phyloP scores from a whole-genome alignment of 139 green algal genomes.

The Nannochloris sp. region DNA sequence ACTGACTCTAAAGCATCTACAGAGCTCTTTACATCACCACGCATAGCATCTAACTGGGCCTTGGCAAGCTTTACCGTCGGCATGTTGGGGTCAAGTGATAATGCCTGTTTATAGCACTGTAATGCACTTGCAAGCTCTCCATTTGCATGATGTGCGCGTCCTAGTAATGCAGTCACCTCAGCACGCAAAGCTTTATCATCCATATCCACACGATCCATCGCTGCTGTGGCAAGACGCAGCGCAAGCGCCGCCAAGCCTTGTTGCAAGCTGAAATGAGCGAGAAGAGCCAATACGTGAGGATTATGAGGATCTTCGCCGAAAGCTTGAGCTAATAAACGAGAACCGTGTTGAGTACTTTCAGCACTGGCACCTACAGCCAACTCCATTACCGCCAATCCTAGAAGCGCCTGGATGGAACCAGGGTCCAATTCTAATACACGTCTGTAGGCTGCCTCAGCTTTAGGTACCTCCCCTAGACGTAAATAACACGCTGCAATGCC shows the following conservation, averaged over 20 bases:
- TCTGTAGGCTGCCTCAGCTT: constrained; percentile 47
- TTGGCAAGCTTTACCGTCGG: constrained; percentile 55
- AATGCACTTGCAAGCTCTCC: constrained; percentile 18
- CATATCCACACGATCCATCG: constrained; percentile 29
- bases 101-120: constrained; percentile 42
- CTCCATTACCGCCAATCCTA: constrained; percentile 62
- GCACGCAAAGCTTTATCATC: constrained; percentile 36
- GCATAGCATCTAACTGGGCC: constrained; percentile 57
- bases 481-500: constrained; percentile 73
- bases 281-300: constrained; percentile 43
- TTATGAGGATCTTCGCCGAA: constrained; percentile 61
- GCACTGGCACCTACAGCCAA: background rate
- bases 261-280: constrained; percentile 69
- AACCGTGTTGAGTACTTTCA: constrained; percentile 54
- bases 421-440: constrained; percentile 69
- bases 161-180: constrained; percentile 40
- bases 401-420: constrained; percentile 52
- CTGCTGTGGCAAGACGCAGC: constrained; percentile 36
- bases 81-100: constrained; percentile 36
- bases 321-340: constrained; percentile 60
- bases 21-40: constrained; percentile 46
- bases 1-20: constrained; percentile 58
- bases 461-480: constrained; percentile 46
- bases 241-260: constrained; percentile 39
- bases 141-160: constrained; percentile 37